A percentile compares a stretch with the other conserved stretches of the same genome.
phyloP scores from a whole-genome alignment of 208 protist genomes.

The Trypanosoma brucei region DNA sequence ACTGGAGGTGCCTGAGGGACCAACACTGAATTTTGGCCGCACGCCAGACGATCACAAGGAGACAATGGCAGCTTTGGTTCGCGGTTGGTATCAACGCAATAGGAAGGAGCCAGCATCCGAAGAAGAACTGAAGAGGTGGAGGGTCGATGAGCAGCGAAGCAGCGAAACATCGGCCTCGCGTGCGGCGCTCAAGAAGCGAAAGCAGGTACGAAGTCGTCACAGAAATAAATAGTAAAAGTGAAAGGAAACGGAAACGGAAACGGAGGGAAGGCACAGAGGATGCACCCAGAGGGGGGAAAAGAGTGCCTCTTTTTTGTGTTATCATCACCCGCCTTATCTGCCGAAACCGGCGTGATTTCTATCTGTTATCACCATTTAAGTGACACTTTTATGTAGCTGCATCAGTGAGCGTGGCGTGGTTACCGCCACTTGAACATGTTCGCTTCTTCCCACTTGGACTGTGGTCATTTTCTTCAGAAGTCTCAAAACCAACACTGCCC shows the following conservation, averaged over 20 bases:
- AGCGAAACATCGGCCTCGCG: constrained; percentile 30
- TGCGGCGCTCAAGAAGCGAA: constrained; percentile 41
- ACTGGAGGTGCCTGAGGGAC: constrained; percentile 74
- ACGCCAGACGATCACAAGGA: constrained; percentile 69
- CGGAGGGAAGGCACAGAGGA: no score
- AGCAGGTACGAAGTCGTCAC: constrained; percentile 17
- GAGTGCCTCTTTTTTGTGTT: background rate
- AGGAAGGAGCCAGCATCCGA: constrained; percentile 40
- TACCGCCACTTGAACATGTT: no score
- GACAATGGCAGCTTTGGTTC: constrained; percentile 59
- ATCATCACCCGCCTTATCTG: background rate
- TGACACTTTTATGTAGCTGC: no score
- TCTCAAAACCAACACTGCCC: background rate
- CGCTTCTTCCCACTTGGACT: no score
- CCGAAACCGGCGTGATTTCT: no score
- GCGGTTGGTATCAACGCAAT: constrained; percentile 73
- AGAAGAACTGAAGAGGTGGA: constrained; percentile 39
- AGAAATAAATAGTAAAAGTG: constrained; percentile 15
- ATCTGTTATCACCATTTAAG: no score
- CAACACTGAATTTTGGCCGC: constrained; percentile 66
- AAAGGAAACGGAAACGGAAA: constrained; percentile 7
- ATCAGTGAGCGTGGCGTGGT: no score
- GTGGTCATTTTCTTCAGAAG: no score
- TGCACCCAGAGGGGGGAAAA: background rate
- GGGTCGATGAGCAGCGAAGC: constrained; percentile 31